Evolutionary conservation across 2,329 filamentous ascomycete species (phyloP).

Genomic region (Penicillium sp.): DNA sequence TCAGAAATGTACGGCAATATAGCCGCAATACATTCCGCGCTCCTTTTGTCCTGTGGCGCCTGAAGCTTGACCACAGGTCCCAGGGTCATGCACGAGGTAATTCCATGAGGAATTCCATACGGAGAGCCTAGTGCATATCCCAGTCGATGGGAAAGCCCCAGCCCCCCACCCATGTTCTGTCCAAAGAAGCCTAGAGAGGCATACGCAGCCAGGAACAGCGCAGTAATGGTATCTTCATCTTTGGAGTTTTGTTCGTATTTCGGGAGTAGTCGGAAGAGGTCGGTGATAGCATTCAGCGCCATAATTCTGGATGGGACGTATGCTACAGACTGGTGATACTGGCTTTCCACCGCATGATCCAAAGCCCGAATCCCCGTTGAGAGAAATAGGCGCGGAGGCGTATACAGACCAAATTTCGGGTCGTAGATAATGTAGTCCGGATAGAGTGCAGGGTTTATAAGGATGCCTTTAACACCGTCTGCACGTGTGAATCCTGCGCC

Average conservation of each 20-base stretch:
- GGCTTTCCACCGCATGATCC: neutral
- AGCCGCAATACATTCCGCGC: neutral
- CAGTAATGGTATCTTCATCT: neutral
- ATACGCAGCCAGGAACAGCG: neutral
- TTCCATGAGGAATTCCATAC: neutral
- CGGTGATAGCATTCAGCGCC: neutral
- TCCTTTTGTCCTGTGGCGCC: neutral
- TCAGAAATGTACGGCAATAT: neutral
- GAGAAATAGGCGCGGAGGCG: neutral
- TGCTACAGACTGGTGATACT: neutral
- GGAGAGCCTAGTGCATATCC: neutral
- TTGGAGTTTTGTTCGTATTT: neutral
- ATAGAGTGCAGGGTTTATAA: neutral
- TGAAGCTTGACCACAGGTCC: neutral
- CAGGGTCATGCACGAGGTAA: neutral
- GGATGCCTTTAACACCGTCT: neutral
- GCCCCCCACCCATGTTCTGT: neutral
- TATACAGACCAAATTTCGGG: neutral
- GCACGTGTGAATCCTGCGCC: neutral
- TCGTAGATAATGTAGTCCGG: neutral
- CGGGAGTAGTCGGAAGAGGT: neutral
- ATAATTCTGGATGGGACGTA: neutral
- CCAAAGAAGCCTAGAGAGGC: neutral
- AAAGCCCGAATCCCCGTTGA: neutral
- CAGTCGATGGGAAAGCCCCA: neutral